Percentiles rank a stretch among this genome's conserved stretches.
Evolutionary conservation across 2,329 filamentous ascomycete genomes (phyloP).

Genomic region (Pyrenophora graminea): DNA sequence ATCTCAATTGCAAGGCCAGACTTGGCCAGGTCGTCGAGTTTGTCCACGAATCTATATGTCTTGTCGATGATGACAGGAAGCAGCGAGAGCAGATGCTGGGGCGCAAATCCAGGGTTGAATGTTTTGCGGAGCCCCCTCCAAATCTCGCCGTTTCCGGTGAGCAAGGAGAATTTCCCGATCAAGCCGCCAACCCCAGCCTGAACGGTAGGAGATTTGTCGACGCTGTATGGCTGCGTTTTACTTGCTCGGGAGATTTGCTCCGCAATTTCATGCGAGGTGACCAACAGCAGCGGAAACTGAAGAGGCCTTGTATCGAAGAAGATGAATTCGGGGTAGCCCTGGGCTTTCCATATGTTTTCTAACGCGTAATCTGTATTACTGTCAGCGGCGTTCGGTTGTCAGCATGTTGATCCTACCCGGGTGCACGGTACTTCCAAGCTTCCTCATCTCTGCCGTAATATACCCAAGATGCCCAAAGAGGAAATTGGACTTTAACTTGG

Average conservation of each 20-base stretch:
- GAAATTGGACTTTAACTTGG: constrained; percentile 25
- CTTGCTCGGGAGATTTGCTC: constrained; percentile 40
- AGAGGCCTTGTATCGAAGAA: constrained; percentile 41
- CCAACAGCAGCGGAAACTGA: constrained; percentile 27
- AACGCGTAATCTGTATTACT: constrained; percentile 40
- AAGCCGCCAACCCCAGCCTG: constrained; percentile 19
- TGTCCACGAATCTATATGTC: constrained; percentile 38
- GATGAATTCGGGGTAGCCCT: constrained; percentile 34
- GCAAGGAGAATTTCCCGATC: constrained; percentile 36
- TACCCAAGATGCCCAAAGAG: constrained; percentile 34
- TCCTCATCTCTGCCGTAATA: constrained; percentile 34
- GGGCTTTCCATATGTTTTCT: constrained; percentile 30
- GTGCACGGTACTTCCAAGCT: constrained; percentile 33
- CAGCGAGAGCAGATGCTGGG: constrained; percentile 42
- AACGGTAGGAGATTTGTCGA: constrained; percentile 43
- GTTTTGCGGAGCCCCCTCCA: constrained; percentile 45
- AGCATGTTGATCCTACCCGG: constrained; percentile 24
- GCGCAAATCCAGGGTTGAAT: constrained; percentile 46
- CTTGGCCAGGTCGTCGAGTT: constrained; percentile 33
- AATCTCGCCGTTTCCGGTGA: constrained; percentile 31
- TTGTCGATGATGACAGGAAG: constrained; percentile 44
- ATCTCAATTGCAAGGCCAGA: constrained; percentile 32
- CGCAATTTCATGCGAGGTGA: constrained; percentile 40
- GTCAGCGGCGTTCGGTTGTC: background rate
- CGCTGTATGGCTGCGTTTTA: constrained; percentile 37